Base-by-base conservation (phyloP, 2,329 filamentous ascomycete genomes). In the Akanthomyces uredinophilus region DNA sequence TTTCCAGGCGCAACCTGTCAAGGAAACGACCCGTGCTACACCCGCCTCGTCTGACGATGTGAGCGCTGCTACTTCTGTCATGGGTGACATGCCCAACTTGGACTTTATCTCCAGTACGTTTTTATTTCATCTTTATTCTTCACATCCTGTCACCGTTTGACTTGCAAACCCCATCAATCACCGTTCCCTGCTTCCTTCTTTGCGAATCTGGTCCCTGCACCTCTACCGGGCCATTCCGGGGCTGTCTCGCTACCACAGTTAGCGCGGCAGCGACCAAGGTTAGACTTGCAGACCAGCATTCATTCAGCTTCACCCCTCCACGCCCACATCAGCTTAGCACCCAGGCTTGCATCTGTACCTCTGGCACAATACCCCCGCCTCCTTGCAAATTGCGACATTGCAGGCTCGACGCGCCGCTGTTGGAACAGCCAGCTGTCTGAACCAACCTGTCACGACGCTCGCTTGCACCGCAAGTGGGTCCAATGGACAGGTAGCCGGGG, bases 1-100 rank as follows among this genome's bases (percentile, higher is more conserved):
- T 70, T 81, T 82, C 69, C 82, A 84, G 70, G 77, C 78, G 18
- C 78, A 77, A 43, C 76, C 81, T 18, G 70, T 70, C 67, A 83
- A 83, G 75, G 75, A 78, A 29, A 68, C 70, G 47, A 72, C 77
- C 59, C 64, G 70, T 51, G 59, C 69, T 22, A 70, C 74, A 13
- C 73, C 73, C 16, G 66, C 73, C 14, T 66, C 73, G 18, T 70
- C 74, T 1, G 74, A 77, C 35, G 77, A 78, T 64, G 71, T 74
- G 63, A 72, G 73, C 53, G 70, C 78, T 32, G 73, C 75, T 20
- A 71, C 74, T 44, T 74, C 76, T 6, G 73, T 75, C 55, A 77
- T 83, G 60, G 75, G 74, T 44, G 81, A 83, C 14, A 78, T 83
- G 60, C 68, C 75, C 49, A 72, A 70, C 63, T 70, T 83, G 60